A percentile compares a stretch with the other conserved stretches of the same genome.
phyloP scores from a whole-genome alignment of 805 yeast species.

The Starmerella tilneyi region DNA sequence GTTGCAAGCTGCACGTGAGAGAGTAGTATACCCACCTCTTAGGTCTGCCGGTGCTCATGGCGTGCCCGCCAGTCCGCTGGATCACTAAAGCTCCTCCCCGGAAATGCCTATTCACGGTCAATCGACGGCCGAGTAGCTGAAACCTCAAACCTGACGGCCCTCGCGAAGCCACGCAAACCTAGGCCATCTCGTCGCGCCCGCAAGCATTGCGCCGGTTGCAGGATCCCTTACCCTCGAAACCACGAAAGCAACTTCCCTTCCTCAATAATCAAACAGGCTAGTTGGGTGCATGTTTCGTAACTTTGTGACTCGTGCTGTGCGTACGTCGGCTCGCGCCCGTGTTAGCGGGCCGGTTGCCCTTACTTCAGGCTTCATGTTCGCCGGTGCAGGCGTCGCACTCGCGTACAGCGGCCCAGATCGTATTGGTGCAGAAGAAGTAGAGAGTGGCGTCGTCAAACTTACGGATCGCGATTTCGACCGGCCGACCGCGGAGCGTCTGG shows the following conservation, averaged over 20 bases:
- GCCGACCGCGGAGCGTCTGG: conserved; percentile 1
- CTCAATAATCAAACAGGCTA: too few relatives aligned
- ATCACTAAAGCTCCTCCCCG: too few relatives aligned
- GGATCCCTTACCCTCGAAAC: neutral
- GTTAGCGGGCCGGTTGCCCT: neutral
- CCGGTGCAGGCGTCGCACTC: conserved; percentile 3
- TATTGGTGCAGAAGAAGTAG: conserved; percentile 1
- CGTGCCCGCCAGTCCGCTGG: too few relatives aligned
- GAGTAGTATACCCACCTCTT: too few relatives aligned
- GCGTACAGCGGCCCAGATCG: conserved; percentile 4
- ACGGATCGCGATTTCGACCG: conserved; percentile 2
- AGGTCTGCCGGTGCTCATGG: too few relatives aligned
- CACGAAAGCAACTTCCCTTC: neutral
- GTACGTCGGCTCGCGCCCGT: neutral
- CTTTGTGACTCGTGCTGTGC: neutral
- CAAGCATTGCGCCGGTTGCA: neutral
- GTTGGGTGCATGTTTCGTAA: conserved; percentile 3
- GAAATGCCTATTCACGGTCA: too few relatives aligned
- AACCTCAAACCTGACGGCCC: too few relatives aligned
- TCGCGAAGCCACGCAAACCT: neutral
- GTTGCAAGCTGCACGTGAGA: too few relatives aligned
- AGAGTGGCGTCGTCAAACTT: conserved; percentile 6
- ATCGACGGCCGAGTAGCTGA: too few relatives aligned
- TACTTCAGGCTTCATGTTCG: neutral
- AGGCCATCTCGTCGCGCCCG: neutral